These are phyloP conservation scores for Ophiostoma piceae DNA, from an alignment of 2,329 filamentous ascomycete genomes.

Conservation along the genomic window DNA sequence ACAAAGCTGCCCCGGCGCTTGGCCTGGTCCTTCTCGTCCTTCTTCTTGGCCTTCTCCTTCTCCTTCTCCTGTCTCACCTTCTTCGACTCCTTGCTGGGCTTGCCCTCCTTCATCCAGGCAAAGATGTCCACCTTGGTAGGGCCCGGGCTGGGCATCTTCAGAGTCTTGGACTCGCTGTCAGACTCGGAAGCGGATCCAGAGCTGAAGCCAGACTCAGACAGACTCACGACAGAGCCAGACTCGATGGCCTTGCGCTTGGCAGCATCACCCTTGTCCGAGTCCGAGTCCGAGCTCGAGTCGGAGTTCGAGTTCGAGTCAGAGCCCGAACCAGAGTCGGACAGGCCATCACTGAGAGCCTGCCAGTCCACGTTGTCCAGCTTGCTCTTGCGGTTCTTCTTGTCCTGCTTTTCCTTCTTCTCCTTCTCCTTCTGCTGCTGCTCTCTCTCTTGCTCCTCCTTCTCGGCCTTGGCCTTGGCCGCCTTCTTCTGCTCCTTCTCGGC, in stretches of 20 bases:
- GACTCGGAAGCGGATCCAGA: background rate
- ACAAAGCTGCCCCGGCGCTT: conserved; percentile 15
- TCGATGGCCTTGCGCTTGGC: background rate
- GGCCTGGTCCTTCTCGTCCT: background rate
- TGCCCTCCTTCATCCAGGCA: conserved; percentile 13
- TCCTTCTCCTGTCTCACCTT: background rate
- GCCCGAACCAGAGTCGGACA: background rate
- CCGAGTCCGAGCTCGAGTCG: background rate
- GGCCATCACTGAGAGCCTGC: background rate
- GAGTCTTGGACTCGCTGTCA: too few relatives aligned
- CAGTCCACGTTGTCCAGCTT: background rate
- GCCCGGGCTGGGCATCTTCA: too few relatives aligned
- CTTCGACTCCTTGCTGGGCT: background rate
- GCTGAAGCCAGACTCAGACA: background rate
- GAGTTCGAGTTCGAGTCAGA: too few relatives aligned
- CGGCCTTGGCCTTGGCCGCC: background rate
- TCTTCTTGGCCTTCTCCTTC: background rate
- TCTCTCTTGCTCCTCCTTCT: background rate
- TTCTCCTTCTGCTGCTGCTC: background rate
- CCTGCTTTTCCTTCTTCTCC: background rate
- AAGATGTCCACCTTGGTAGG: background rate
- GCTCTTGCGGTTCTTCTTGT: background rate
- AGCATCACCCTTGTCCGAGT: background rate
- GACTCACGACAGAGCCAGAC: background rate
- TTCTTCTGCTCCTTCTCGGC: background rate